Evolutionary conservation across 2,329 filamentous ascomycete species (phyloP), one percentile per base, ranked within the genome.

Genomic region (Coniochaeta pulveracea): DNA sequence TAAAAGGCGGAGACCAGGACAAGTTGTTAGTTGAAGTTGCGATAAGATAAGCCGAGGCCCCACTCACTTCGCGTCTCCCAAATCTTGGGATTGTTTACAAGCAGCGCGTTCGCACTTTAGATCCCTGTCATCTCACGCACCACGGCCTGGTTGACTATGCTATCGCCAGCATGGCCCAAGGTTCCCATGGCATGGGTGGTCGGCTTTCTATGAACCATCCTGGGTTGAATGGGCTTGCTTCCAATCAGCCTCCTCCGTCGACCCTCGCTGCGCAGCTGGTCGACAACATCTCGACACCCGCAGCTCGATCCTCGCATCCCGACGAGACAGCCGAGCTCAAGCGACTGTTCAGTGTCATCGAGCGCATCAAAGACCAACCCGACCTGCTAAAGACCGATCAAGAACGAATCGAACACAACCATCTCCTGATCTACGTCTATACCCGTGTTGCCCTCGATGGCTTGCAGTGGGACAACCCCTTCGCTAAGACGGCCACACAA

Each of bases 231-330:
- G 34, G 40, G 19, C 30, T 32, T 19, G 35, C 34, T 23, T 27
- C 38, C 17, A 38, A 49, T 34, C 49, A 38, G 8, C 60, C 63
- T 28, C 75, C 76, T 24, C 81, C 85, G 10, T 94, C 88, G 11
- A 93, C 86, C 8, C 69, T 94, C 47, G 85, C 88, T 34, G 85
- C 85, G 10, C 84, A 93, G 55, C 76, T 95, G 37, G 85, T 91
- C 42, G 79, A 84, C 51, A 85, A 84, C 51, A 76, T 86, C 40
- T 75, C 80, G 26, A 71, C 80, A 15, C 72, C 72, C 32, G 66
- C 70, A 33, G 69, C 66, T 40, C 73, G 70, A 27, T 69, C 71
- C 34, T 41, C 46, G 4, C 69, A 72, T 46, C 71, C 71, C 34
- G 70, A 80, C 46, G 76, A 80, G 45, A 78, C 75, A 38, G 75